These are phyloP conservation scores for Tinospora cordifolia DNA, from an alignment of 164 flowering plant genomes.

Conservation along the genomic window DNA sequence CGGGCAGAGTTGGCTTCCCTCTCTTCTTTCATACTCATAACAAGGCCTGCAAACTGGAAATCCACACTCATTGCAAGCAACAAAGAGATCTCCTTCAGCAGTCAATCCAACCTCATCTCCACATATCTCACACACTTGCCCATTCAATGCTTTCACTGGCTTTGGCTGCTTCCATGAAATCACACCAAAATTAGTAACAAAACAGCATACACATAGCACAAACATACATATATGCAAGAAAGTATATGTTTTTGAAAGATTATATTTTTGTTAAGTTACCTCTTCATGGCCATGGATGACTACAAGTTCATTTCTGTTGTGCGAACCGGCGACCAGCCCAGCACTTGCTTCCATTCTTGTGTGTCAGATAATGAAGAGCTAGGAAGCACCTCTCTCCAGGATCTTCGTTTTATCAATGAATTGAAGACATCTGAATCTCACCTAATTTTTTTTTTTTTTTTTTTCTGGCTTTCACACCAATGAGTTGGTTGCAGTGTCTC, in stretches of 20 bases:
- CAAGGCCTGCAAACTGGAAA: constrained; percentile 97
- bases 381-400: too few species aligned
- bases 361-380: too few species aligned
- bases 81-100: constrained; percentile 83
- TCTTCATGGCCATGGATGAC: constrained; percentile 97
- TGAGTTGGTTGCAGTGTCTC: constrained; percentile 66
- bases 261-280: constrained; percentile 38
- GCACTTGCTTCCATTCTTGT: constrained; percentile 81
- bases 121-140: constrained; percentile 95
- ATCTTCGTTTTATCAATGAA: constrained; percentile 21
- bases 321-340: constrained; percentile 95
- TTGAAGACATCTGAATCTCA: constrained; percentile 14
- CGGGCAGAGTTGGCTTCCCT: constrained; percentile 83
- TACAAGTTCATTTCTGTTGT: constrained; percentile 92
- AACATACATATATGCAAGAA: too few species aligned
- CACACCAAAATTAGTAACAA: neutral
- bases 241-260: too few species aligned
- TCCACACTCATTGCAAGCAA: constrained; percentile 96
- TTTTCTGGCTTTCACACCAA: constrained; percentile 5
- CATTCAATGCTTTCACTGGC: constrained; percentile 70
- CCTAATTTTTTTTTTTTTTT: constrained; percentile 16
- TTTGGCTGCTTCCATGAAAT: constrained; percentile 50
- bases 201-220: neutral
- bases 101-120: constrained; percentile 82
- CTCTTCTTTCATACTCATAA: constrained; percentile 95